A percentile compares a stretch with the other conserved stretches of the same genome.
These are phyloP conservation scores for Glycine soja DNA, from an alignment of 306 rosid species.

Conservation along the genomic window DNA sequence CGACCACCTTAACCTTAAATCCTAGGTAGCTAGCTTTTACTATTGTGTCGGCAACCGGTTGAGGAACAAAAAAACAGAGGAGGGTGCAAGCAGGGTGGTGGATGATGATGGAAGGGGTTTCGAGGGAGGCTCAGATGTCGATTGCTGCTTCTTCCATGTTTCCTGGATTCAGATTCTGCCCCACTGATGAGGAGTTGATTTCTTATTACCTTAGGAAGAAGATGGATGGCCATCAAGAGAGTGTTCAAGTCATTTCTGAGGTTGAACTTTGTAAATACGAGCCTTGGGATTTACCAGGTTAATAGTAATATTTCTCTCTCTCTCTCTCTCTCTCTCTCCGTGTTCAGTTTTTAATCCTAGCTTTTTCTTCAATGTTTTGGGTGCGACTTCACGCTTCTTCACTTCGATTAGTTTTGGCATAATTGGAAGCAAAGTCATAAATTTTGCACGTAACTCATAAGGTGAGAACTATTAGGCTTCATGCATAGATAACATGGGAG, in stretches of 20 bases:
- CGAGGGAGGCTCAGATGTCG: slow-evolving; percentile 69
- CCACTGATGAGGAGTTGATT: slow-evolving; percentile 90
- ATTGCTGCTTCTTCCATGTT: slow-evolving; percentile 77
- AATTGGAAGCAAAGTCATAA: no score
- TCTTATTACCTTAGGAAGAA: slow-evolving; percentile 82
- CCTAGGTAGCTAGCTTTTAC: background rate
- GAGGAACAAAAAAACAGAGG: background rate
- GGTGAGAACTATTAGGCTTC: no score
- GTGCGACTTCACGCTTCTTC: background rate
- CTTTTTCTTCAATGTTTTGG: background rate
- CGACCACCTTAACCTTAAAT: background rate
- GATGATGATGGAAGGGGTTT: slow-evolving; percentile 46
- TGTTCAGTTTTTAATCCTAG: background rate
- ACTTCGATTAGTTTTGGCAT: background rate
- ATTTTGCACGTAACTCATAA: no score
- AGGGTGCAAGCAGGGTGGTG: background rate
- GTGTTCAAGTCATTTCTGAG: slow-evolving; percentile 82
- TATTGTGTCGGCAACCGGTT: background rate
- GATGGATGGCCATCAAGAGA: slow-evolving; percentile 61
- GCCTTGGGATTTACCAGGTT: slow-evolving; percentile 97
- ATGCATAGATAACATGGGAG: no score
- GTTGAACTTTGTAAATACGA: slow-evolving; percentile 84
- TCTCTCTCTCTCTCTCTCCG: background rate
- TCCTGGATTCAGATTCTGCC: slow-evolving; percentile 95
- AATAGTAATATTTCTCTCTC: background rate